These are phyloP conservation scores for Fusarium zealandicum DNA, from an alignment of 2,329 filamentous ascomycete species.

Conservation along the genomic window DNA sequence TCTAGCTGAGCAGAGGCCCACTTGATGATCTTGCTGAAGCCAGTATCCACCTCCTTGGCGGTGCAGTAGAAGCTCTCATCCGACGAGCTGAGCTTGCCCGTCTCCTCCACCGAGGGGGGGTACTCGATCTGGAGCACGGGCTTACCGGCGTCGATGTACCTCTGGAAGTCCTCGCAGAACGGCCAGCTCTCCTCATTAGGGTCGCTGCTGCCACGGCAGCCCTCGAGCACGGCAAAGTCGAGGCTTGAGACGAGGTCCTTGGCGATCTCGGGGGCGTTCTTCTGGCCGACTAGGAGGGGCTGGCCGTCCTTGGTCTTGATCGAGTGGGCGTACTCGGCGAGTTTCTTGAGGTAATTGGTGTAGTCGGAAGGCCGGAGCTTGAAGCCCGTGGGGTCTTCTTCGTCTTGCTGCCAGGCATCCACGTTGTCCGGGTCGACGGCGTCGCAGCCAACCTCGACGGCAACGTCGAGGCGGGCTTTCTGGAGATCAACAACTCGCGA, in stretches of 20 bases:
- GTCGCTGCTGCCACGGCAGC: slow-evolving; percentile 43
- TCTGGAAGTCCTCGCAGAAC: slow-evolving; percentile 44
- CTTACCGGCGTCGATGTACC: slow-evolving; percentile 41
- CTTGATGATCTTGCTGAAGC: slow-evolving; percentile 46
- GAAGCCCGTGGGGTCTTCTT: slow-evolving; percentile 42
- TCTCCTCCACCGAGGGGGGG: slow-evolving; percentile 39
- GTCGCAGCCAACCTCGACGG: slow-evolving; percentile 43
- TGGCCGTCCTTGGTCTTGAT: slow-evolving; percentile 36
- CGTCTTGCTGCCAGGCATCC: slow-evolving; percentile 42
- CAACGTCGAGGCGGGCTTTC: slow-evolving; percentile 42
- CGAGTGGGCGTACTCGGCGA: slow-evolving; percentile 43
- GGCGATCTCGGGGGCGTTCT: slow-evolving; percentile 44
- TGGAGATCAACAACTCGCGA: slow-evolving; percentile 40
- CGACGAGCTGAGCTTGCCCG: slow-evolving; percentile 33
- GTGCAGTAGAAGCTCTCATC: slow-evolving; percentile 41
- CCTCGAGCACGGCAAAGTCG: slow-evolving; percentile 48
- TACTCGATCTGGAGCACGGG: slow-evolving; percentile 48
- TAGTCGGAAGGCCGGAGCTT: slow-evolving; percentile 42
- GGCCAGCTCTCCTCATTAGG: slow-evolving; percentile 25
- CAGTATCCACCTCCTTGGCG: slow-evolving; percentile 37
- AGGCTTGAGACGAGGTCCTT: slow-evolving; percentile 36
- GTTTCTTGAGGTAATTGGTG: slow-evolving; percentile 40
- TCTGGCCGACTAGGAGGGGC: slow-evolving; percentile 45
- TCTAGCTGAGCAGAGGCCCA: slow-evolving; percentile 44
- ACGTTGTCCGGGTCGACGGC: slow-evolving; percentile 48